Base-by-base conservation (phyloP, 768 basidiomycete genomes). In the Tylopilus intermedius region DNA sequence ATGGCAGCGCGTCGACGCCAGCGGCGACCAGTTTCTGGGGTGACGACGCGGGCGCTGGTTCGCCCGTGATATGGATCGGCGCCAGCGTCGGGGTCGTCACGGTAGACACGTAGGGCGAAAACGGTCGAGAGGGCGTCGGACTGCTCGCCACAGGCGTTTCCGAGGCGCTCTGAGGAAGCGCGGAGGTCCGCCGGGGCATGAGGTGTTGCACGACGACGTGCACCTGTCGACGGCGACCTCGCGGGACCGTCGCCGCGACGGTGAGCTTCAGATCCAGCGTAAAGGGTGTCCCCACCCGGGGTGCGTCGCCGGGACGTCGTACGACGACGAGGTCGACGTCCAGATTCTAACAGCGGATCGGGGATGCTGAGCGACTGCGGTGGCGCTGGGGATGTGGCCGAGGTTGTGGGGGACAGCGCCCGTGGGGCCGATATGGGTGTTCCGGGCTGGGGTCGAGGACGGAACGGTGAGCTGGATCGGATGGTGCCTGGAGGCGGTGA, bases 121-220 rank as follows among this genome's bases (percentile, higher is more conserved):
- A 33, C 9, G 30, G 30, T 2, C 51, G 61, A 18, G 51, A 47
- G 2, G 33, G 53, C 8, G 55, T 27, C 24, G 54, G 42, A 41
- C 45, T 49, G 32, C 44, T 38, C 21, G 50, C 26, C 4, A 21
- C n/a, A 0, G 40, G 41, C 14, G 51, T 47, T 21, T 62, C 66
- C 14, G 54, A 27, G 26, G 27, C 27, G 18, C 6, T 46, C 37
- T 48, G 58, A 47, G 59, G 38, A 18, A 46, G 57, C 35, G 61
- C 41, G 10, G 58, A 47, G 21, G 58, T 55, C 10, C 66, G 73
- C 14, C 73, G 72, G n/a, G 77, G 75, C 40, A 77, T 75, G 13
- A 88, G 68, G 59, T 87, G 86, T 59, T 92, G 90, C 7, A 90
- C 74, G 15, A 76, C 84, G 26, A 90, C 67, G 26, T 84, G 58